These are phyloP conservation scores for Linanthus parryae DNA, from an alignment of 148 eudicot species.

Conservation along the genomic window DNA sequence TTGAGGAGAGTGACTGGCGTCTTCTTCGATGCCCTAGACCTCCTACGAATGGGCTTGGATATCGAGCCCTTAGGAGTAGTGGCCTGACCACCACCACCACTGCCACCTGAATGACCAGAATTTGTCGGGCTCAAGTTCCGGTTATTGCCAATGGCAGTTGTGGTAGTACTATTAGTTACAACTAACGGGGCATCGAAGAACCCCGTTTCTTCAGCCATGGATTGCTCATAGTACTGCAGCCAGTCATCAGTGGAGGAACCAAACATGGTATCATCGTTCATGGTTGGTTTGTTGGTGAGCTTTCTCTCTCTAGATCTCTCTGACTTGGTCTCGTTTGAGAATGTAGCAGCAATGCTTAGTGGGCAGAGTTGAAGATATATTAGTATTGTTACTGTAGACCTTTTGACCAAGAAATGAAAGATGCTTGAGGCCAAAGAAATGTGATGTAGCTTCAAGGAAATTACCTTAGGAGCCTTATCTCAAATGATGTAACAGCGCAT, in stretches of 20 bases:
- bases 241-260: background rate
- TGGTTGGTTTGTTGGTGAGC: background rate
- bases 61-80: constrained; percentile 3
- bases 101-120: background rate
- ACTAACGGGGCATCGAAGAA: background rate
- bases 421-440: too few relatives aligned
- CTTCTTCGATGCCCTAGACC: constrained; percentile 33
- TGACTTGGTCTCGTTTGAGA: too few relatives aligned
- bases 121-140: background rate
- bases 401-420: too few relatives aligned
- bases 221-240: constrained; percentile 1
- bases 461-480: too few relatives aligned
- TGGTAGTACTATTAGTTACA: background rate
- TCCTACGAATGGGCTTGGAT: constrained; percentile 21
- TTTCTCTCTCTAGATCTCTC: too few relatives aligned
- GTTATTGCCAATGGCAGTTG: background rate
- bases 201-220: background rate
- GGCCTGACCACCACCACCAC: background rate
- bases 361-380: too few relatives aligned
- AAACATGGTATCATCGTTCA: constrained; percentile 3
- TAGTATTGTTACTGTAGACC: too few relatives aligned
- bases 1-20: constrained; percentile 37
- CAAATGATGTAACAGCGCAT: too few relatives aligned
- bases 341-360: too few relatives aligned
- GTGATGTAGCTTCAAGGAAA: too few relatives aligned